Conservation (phyloP, 2,329 filamentous ascomycete genomes). For the Phaeosphaeria sp. region DNA sequence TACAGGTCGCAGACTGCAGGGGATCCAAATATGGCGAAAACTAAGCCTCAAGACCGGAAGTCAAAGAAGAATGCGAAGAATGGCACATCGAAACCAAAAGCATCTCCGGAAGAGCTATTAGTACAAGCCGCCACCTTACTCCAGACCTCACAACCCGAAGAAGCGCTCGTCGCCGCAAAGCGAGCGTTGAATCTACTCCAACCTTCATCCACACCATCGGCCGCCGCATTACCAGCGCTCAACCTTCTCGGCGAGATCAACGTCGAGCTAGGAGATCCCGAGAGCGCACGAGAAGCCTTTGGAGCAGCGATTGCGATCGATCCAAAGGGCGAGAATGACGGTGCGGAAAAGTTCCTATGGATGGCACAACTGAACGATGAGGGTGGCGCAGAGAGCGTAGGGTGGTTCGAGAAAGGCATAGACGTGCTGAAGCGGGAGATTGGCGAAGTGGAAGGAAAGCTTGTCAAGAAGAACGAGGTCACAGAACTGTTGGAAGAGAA, state of each 20-base stretch:
- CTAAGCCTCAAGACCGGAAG: conserved; percentile 56
- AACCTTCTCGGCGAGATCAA: conserved; percentile 82
- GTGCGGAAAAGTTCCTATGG: conserved; percentile 93
- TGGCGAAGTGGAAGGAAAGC: conserved; percentile 62
- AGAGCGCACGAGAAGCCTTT: conserved; percentile 76
- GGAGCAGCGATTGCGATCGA: conserved; percentile 77
- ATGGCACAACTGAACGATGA: conserved; percentile 83
- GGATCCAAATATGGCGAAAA: conserved; percentile 56
- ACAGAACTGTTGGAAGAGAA: conserved; percentile 66
- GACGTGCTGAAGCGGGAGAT: conserved; percentile 75
- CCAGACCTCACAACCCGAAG: conserved; percentile 64
- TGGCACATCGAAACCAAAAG: conserved; percentile 53
- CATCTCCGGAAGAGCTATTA: conserved; percentile 63
- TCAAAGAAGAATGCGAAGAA: conserved; percentile 43
- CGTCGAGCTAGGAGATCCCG: conserved; percentile 82
- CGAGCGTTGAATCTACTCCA: conserved; percentile 60
- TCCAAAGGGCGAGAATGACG: conserved; percentile 79
- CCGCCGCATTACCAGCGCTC: conserved; percentile 68
- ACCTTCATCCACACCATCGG: conserved; percentile 44
- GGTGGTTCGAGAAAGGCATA: conserved; percentile 72
- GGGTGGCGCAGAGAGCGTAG: conserved; percentile 65
- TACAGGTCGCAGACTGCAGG: neutral
- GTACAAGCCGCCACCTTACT: conserved; percentile 63
- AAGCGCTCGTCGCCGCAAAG: conserved; percentile 62
- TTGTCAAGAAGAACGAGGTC: conserved; percentile 43